Evolutionary conservation across 805 yeast genomes (phyloP).

Genomic region (Candida adriatica): DNA sequence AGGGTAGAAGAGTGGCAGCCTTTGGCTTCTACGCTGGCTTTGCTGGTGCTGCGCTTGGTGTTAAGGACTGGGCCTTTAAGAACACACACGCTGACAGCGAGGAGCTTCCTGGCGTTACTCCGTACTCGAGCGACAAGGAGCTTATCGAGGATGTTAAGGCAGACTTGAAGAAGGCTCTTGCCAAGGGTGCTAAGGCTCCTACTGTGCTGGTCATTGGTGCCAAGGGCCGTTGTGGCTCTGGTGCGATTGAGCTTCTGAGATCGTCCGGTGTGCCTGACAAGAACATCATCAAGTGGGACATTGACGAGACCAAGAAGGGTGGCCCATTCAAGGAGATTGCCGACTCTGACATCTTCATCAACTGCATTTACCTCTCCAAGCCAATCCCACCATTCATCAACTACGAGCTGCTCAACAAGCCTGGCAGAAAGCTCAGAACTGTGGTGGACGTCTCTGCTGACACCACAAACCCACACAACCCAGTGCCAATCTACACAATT

Average conservation of each 20-base stretch:
- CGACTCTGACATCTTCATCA: constrained; percentile 79
- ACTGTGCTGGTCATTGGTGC: constrained; percentile 91
- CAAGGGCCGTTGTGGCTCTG: constrained; percentile 97
- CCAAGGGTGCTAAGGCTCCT: constrained; percentile 62
- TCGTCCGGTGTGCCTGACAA: constrained; percentile 84
- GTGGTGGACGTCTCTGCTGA: constrained; percentile 98
- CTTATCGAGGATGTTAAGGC: constrained; percentile 66
- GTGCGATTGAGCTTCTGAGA: constrained; percentile 80
- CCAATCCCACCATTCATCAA: constrained; percentile 92
- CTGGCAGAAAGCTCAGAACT: constrained; percentile 73
- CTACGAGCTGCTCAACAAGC: constrained; percentile 55
- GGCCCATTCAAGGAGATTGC: constrained; percentile 96
- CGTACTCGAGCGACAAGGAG: constrained; percentile 74
- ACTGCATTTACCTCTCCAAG: constrained; percentile 90
- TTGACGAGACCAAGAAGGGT: constrained; percentile 92
- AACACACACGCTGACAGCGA: constrained; percentile 61
- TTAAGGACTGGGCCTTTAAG: constrained; percentile 91
- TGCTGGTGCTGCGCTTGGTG: constrained; percentile 98
- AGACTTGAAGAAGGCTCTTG: constrained; percentile 50
- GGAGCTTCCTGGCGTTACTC: constrained; percentile 72
- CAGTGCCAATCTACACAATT: constrained; percentile 85
- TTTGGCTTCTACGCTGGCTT: constrained; percentile 99
- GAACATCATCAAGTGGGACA: constrained; percentile 90
- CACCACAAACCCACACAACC: constrained; percentile 97
- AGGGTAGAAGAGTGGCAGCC: constrained; percentile 98